Base-by-base conservation (phyloP, 257 asterid genomes). In the Henckelia pumila region DNA sequence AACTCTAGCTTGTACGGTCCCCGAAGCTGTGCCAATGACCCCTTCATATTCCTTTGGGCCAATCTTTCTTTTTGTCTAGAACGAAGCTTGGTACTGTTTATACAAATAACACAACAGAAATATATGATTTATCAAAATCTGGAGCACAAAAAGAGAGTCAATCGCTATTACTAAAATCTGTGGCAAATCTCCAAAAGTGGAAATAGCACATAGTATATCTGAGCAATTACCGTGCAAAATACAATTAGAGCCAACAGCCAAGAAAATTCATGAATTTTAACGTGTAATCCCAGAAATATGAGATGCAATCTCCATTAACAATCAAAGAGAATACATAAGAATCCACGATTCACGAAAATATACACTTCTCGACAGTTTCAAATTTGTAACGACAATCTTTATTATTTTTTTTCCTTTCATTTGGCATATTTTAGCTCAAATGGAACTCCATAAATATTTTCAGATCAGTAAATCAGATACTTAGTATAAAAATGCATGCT, bases 51-150 rank as follows among this genome's bases (percentile, higher is more conserved):
- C 73, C 82, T 78, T 75, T 62, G 79, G 25, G 89, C 86, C 74
- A 94, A 25, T 72, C 95, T 79, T 77, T 85, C 92, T 35, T 86
- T 94, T 75, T 91, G 97, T 79, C 96, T 80, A 17, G 91, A 86
- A 44, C 97, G 96, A 76, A 94, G 97, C 84, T 81, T 91, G 37
- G 78, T 61, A 78, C 99, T 93, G 91, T 76, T 44, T 16, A 73
- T 66, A 72, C 23, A 73, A 50, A 23, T 57, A 69, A 66, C 55
- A 28, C 30, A 28, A 66, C 30, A 71, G 62, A 44, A 49, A 3
- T 24, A 58, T 23, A 52, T 67, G 44, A n/a, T 23, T 59, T 26
- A 60, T 52, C 24, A 47, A 64, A 20, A 23, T 17, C 44, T 56
- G 21, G 23, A 62, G 76, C 47, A 56, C 21, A 64, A 40, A 17